A percentile compares a stretch with the other conserved stretches of the same genome.
These are phyloP conservation scores for Pelargonium nanum DNA, from an alignment of 345 rosid species.

Conservation along the genomic window DNA sequence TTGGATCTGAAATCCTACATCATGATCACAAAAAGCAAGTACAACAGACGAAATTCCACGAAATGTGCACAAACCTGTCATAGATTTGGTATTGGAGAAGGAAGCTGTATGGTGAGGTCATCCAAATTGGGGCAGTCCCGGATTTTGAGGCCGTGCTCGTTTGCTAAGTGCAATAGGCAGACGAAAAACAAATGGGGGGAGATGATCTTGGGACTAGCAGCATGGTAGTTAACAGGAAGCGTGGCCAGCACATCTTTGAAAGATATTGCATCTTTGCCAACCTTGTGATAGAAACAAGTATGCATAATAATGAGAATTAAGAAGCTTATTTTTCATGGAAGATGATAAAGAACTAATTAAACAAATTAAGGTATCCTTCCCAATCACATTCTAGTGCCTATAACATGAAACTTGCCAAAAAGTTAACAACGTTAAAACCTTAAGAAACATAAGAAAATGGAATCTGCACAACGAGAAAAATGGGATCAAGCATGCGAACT, in stretches of 20 bases:
- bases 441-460: too few species aligned
- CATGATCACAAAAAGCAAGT: neutral
- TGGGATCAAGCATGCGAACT: neutral
- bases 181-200: conserved; percentile 36
- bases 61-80: neutral
- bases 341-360: too few species aligned
- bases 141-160: conserved; percentile 34
- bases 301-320: too few species aligned
- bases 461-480: conserved; percentile 4
- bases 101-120: conserved; percentile 23
- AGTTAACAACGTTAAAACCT: too few species aligned
- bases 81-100: conserved; percentile 7
- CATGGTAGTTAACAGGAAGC: conserved; percentile 21
- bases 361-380: too few species aligned
- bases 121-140: conserved; percentile 17
- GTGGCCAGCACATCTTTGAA: conserved; percentile 23
- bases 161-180: conserved; percentile 30
- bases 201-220: conserved; percentile 24
- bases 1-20: neutral
- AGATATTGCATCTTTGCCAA: conserved; percentile 9
- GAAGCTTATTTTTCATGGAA: neutral
- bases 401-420: too few species aligned
- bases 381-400: too few species aligned
- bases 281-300: conserved; percentile 8
- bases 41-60: neutral